These are phyloP conservation scores for Boletus patriciae DNA, from an alignment of 768 basidiomycete genomes.

Conservation along the genomic window DNA sequence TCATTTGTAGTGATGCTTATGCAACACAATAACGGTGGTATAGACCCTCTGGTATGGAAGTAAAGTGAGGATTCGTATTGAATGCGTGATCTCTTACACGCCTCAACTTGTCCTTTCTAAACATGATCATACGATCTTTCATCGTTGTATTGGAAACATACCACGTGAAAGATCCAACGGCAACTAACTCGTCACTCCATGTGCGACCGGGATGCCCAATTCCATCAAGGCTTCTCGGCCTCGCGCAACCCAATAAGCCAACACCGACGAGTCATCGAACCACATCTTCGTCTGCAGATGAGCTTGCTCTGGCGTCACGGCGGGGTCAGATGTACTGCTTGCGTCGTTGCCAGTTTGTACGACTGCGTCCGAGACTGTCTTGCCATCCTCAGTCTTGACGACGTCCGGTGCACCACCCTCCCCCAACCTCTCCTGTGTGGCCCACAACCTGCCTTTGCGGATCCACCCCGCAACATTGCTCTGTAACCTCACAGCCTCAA, in stretches of 20 bases:
- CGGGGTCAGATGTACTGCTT: slow-evolving; percentile 10
- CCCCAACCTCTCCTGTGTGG: slow-evolving; percentile 1
- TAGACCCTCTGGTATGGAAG: neutral
- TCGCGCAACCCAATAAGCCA: slow-evolving; percentile 51
- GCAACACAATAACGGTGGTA: neutral
- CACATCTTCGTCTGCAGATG: slow-evolving; percentile 37
- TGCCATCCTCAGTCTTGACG: neutral
- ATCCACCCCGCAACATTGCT: slow-evolving; percentile 71
- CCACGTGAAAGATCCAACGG: neutral
- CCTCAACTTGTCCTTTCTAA: neutral
- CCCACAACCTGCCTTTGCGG: slow-evolving; percentile 50
- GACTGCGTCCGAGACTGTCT: neutral
- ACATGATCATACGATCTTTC: neutral
- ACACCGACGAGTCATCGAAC: slow-evolving; percentile 48
- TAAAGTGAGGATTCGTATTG: neutral
- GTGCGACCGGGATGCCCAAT: slow-evolving; percentile 46
- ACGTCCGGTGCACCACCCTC: neutral
- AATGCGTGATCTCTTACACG: neutral
- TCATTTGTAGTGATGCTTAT: neutral
- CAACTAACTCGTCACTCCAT: slow-evolving; percentile 41
- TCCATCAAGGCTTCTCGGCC: slow-evolving; percentile 51
- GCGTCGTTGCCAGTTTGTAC: slow-evolving; percentile 17
- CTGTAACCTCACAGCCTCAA: slow-evolving; percentile 58
- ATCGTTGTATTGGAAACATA: neutral
- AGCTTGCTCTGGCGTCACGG: slow-evolving; percentile 3